Evolutionary conservation across 192 early-diverging fungal species (phyloP), one percentile per base, ranked within the genome.

Genomic region (Thamnidium elegans): DNA sequence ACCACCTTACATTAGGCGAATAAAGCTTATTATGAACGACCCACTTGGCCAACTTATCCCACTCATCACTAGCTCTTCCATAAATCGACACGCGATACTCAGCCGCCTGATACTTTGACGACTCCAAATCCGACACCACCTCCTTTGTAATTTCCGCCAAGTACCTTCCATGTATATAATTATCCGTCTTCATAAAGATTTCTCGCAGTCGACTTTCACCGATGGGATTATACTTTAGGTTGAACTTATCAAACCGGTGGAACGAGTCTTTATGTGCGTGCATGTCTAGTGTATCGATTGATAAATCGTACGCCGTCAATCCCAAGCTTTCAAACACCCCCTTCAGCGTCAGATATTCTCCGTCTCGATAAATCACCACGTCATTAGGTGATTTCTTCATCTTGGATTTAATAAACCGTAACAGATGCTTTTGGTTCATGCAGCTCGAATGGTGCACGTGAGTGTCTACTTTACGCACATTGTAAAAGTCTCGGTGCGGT

Each of bases 171-270:
- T 89, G 67, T 56, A 95, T 87, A 58, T 78, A 87, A 73, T 98
- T 98, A 75, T 98, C 94, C 0, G 94, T 93, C 78, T 98, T 98
- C 76, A 98, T 78, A 65, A 98, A 98, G 60, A 98, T 95, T 72
- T 95, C 94, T 50, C 95, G 77, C 48, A 98, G 74, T 61, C 95
- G 91, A 39, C 92, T 94, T 72, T 96, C 94, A 23, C 95, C 95
- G 47, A 98, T 73, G 6, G 95, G 95, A 63, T 95, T 95, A 72
- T 98, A 98, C 74, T 98, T 96, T 21, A 94, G 75, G 69, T 98
- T 98, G 82, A 98, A 98, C 76, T 96, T 95, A 80, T 95, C 95
- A 65, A 97, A 95, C 42, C 93, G 82, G 78, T 97, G 94, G 81
- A 95, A 97, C 3, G 94, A 92, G 76, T 93, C 93, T 56, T 94